Evolutionary conservation across 2,329 filamentous ascomycete species (phyloP).

Genomic region (Xylaria arbuscula): DNA sequence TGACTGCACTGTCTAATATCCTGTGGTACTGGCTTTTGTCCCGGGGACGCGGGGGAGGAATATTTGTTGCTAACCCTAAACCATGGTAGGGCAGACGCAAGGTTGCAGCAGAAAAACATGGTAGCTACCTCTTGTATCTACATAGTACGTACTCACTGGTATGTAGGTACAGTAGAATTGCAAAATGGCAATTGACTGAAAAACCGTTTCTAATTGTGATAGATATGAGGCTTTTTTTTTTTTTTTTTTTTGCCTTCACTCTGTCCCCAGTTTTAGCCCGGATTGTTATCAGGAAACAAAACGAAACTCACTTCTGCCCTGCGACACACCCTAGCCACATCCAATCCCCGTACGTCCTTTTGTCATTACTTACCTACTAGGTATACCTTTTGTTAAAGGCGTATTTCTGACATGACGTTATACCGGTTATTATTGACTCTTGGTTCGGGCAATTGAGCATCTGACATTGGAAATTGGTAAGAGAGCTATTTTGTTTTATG

Average conservation of each 20-base stretch:
- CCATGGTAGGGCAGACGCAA: not conserved
- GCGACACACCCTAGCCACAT: slow-evolving; percentile 9
- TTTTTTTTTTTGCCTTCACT: slow-evolving; percentile 13
- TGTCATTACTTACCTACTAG: not conserved
- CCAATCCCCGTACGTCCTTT: not conserved
- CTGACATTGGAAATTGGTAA: not conserved
- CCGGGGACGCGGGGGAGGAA: slow-evolving; percentile 23
- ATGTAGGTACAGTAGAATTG: not conserved
- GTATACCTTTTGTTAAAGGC: not conserved
- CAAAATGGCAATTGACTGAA: slow-evolving; percentile 17
- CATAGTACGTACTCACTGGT: not conserved
- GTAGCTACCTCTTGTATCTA: not conserved
- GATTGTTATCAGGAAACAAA: slow-evolving; percentile 27
- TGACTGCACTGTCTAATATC: not conserved
- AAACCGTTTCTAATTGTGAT: slow-evolving; percentile 21
- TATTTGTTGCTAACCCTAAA: slow-evolving; percentile 18
- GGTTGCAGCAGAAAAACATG: not conserved
- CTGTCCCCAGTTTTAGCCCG: not conserved
- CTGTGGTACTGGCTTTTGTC: slow-evolving; percentile 5
- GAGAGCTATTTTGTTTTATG: slow-evolving; percentile 2
- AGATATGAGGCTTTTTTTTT: slow-evolving; percentile 23
- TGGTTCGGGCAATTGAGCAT: not conserved
- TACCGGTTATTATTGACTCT: not conserved
- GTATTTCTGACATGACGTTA: not conserved
- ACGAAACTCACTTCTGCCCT: slow-evolving; percentile 19